Conservation (phyloP, 106 monocot species). For the Dendrobium huoshanense region DNA sequence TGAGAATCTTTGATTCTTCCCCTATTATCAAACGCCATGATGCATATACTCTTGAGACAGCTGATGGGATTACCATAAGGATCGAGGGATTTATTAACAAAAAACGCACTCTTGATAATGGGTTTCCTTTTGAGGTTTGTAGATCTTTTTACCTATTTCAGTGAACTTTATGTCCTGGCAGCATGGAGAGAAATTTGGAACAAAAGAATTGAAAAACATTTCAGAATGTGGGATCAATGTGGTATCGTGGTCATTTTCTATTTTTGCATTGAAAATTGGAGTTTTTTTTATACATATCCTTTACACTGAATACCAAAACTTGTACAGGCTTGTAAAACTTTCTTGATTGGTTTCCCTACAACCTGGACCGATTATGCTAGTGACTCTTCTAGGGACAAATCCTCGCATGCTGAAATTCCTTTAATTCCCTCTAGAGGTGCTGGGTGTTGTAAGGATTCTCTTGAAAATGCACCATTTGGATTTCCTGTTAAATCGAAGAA, state of each 20-base stretch:
- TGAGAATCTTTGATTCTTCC: constrained; percentile 12
- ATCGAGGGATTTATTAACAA: constrained; percentile 14
- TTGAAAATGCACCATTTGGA: background rate
- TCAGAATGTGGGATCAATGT: background rate
- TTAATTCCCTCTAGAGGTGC: background rate
- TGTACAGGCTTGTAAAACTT: constrained; percentile 4
- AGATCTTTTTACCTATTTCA: background rate
- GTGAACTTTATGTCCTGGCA: background rate
- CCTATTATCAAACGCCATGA: constrained; percentile 9
- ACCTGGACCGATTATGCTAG: background rate
- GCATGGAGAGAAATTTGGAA: background rate
- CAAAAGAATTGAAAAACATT: background rate
- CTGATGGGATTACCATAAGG: constrained; percentile 15
- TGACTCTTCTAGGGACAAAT: background rate
- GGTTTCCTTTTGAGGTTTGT: constrained; percentile 7
- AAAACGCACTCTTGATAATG: constrained; percentile 7
- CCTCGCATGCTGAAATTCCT: background rate
- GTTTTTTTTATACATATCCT: background rate
- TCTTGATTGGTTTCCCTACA: constrained; percentile 8
- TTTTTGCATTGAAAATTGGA: background rate
- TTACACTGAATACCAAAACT: background rate
- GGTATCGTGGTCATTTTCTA: background rate
- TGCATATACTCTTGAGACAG: constrained; percentile 11
- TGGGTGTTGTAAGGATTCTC: background rate
- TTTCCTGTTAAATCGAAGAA: constrained; percentile 3